These are phyloP conservation scores for Mortierella alpina DNA, from an alignment of 192 early-diverging fungal genomes.

Conservation along the genomic window DNA sequence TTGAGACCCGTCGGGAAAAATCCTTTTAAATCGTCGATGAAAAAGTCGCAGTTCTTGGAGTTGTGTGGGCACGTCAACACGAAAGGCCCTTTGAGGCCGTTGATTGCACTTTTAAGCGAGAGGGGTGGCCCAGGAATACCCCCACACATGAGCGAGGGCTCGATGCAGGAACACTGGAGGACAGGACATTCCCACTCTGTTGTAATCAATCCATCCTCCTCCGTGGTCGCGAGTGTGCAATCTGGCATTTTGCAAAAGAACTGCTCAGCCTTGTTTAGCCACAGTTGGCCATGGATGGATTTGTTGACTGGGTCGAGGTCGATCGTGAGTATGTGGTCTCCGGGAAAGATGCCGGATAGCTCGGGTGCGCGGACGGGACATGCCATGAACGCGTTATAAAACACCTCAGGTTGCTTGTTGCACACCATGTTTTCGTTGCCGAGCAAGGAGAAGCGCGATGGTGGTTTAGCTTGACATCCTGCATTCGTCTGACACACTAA, in stretches of 20 bases:
- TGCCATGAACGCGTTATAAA: slow-evolving; percentile 44
- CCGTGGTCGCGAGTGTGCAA: slow-evolving; percentile 52
- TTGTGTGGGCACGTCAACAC: slow-evolving; percentile 57
- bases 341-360: slow-evolving; percentile 56
- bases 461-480: slow-evolving; percentile 49
- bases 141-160: slow-evolving; percentile 63
- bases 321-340: slow-evolving; percentile 52
- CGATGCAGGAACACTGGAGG: slow-evolving; percentile 59
- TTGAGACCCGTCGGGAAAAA: slow-evolving; percentile 66
- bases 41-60: slow-evolving; percentile 51
- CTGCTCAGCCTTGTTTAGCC: slow-evolving; percentile 61
- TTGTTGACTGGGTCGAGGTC: slow-evolving; percentile 43
- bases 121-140: slow-evolving; percentile 51
- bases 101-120: slow-evolving; percentile 49
- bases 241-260: slow-evolving; percentile 60
- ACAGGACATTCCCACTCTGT: slow-evolving; percentile 57
- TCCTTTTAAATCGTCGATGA: slow-evolving; percentile 56
- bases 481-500: slow-evolving; percentile 53
- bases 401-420: slow-evolving; percentile 61
- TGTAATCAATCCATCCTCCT: slow-evolving; percentile 12
- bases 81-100: slow-evolving; percentile 54
- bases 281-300: slow-evolving; percentile 51
- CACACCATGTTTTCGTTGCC: slow-evolving; percentile 58
- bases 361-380: slow-evolving; percentile 54
- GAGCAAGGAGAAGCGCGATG: slow-evolving; percentile 29